Percentiles rank a stretch among this genome's conserved stretches.
These are phyloP conservation scores for Rhypophila decipiens DNA, from an alignment of 495 filamentous ascomycete genomes.

Conservation along the genomic window DNA sequence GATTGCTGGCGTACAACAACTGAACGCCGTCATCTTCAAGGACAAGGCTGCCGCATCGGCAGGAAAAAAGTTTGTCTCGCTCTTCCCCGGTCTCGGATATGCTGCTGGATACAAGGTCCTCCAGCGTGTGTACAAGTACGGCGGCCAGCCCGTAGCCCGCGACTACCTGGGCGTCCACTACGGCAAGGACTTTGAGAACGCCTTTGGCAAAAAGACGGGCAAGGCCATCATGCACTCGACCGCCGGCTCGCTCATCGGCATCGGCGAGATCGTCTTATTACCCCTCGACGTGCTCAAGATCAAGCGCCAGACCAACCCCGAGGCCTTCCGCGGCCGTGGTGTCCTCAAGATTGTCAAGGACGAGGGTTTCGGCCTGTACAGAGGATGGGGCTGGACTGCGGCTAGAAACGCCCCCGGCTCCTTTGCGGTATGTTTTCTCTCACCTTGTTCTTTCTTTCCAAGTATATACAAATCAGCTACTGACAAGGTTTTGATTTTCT, in stretches of 20 bases:
- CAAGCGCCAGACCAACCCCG: constrained; percentile 98
- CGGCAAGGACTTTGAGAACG: constrained; percentile 71
- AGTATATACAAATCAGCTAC: background rate
- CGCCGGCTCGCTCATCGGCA: constrained; percentile 91
- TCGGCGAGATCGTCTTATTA: constrained; percentile 92
- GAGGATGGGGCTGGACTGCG: constrained; percentile 96
- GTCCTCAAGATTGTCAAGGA: constrained; percentile 83
- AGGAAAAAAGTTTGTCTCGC: constrained; percentile 78
- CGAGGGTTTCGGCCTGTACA: constrained; percentile 93
- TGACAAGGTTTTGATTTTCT: no score
- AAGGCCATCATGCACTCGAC: constrained; percentile 98
- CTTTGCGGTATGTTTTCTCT: constrained; percentile 68
- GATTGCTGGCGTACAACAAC: constrained; percentile 53
- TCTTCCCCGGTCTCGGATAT: constrained; percentile 96
- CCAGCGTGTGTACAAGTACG: constrained; percentile 98
- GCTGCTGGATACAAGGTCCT: constrained; percentile 97
- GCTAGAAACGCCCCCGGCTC: constrained; percentile 95
- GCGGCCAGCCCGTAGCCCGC: constrained; percentile 90
- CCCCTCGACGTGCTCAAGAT: constrained; percentile 98
- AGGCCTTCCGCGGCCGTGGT: constrained; percentile 92
- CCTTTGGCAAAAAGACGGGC: constrained; percentile 92
- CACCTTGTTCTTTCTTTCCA: background rate
- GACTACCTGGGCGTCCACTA: constrained; percentile 84
- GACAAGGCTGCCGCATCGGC: constrained; percentile 68
- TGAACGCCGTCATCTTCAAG: constrained; percentile 92